A percentile compares a stretch with the other conserved stretches of the same genome.
Conservation (phyloP, 2,329 filamentous ascomycete species). For the Ilyonectria robusta region DNA sequence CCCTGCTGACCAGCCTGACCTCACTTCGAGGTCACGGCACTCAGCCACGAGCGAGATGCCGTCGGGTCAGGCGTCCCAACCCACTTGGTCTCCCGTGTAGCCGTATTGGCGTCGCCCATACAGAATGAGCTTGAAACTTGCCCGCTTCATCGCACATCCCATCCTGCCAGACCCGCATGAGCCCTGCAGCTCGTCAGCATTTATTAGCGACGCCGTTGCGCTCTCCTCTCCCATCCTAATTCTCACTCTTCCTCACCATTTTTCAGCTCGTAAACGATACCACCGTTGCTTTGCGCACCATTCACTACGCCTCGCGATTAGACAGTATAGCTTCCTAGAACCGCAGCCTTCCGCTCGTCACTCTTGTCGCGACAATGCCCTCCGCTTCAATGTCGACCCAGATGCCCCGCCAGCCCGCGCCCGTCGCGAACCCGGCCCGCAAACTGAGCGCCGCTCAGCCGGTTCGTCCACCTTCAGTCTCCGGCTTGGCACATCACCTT, state of each 20-base stretch:
- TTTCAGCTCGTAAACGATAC: background rate
- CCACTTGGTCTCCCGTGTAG: slow-evolving; percentile 27
- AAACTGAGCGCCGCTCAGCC: slow-evolving; percentile 53
- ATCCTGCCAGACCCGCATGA: slow-evolving; percentile 8
- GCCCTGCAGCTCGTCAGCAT: slow-evolving; percentile 17
- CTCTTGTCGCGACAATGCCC: slow-evolving; percentile 31
- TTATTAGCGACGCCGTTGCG: slow-evolving; percentile 23
- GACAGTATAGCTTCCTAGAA: background rate
- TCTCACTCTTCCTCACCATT: slow-evolving; percentile 6
- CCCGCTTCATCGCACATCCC: slow-evolving; percentile 13
- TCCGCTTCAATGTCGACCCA: slow-evolving; percentile 42
- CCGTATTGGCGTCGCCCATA: slow-evolving; percentile 4
- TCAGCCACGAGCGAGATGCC: slow-evolving; percentile 18
- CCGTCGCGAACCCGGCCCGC: slow-evolving; percentile 45
- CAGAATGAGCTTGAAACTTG: slow-evolving; percentile 15
- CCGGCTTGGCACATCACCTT: slow-evolving; percentile 17
- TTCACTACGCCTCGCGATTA: background rate
- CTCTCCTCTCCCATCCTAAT: slow-evolving; percentile 3
- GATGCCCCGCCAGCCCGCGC: slow-evolving; percentile 53
- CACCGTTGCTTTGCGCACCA: background rate
- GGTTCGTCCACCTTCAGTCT: slow-evolving; percentile 45
- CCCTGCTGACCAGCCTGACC: slow-evolving; percentile 47
- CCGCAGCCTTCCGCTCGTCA: background rate
- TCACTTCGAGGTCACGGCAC: slow-evolving; percentile 42
- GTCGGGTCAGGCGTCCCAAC: slow-evolving; percentile 36